These are phyloP conservation scores for Passalora sequoiae DNA, from an alignment of 2,329 filamentous ascomycete genomes.

Conservation along the genomic window DNA sequence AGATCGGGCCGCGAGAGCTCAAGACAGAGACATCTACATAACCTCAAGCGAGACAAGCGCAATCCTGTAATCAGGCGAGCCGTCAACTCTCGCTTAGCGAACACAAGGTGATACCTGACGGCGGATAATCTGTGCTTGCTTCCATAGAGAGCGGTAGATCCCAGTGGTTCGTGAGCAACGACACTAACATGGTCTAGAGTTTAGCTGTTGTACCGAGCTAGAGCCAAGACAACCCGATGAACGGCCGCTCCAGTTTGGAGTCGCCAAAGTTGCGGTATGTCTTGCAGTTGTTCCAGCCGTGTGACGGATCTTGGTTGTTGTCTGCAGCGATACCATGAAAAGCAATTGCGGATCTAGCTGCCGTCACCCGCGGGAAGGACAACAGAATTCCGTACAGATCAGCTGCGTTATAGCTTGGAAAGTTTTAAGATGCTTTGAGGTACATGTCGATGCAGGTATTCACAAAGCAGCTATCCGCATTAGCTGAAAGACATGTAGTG, in stretches of 20 bases:
- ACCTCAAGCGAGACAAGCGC: no score
- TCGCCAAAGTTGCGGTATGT: slow-evolving; percentile 3
- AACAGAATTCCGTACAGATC: neutral
- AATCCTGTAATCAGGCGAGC: no score
- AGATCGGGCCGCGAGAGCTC: no score
- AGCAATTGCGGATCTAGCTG: neutral
- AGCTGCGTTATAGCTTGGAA: neutral
- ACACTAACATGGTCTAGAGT: no score
- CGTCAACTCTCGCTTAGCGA: no score
- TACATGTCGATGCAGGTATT: neutral
- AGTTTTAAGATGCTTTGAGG: neutral
- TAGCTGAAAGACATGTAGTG: neutral
- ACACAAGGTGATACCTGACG: no score
- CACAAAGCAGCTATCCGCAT: neutral
- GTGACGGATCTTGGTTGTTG: slow-evolving; percentile 1
- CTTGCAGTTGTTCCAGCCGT: neutral
- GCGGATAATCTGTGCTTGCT: no score
- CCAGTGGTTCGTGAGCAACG: no score
- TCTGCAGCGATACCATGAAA: neutral
- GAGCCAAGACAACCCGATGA: neutral
- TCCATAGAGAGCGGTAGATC: no score
- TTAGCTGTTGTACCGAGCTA: neutral
- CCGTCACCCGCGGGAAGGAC: neutral
- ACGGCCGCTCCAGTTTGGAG: neutral
- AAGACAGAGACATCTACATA: no score